Base-by-base conservation (phyloP, 73 alveolate species). In the Paramecium pentaurelia region DNA sequence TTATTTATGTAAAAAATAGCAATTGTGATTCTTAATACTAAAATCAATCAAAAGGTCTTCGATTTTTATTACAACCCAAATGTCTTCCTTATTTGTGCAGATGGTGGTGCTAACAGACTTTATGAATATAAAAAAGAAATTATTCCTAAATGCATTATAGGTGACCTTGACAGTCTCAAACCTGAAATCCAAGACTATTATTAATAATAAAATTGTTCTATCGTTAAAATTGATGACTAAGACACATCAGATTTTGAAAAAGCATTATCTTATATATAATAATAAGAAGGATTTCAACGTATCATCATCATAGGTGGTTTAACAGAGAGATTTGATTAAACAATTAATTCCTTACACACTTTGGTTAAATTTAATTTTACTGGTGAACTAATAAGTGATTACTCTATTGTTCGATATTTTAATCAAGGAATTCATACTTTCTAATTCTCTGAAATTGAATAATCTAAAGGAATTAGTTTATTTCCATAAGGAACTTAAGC, bases 221-320 rank as follows among this genome's bases (percentile, higher is more conserved):
- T 80, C 10, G 22, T 42, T 80, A 20, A 80, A 28, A 12, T 45
- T 8, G 28, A 40, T 22, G 91, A 80, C 30, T 80, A 80, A 22
- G 91, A 80, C 20, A 42, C 71, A 1, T 32, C 91, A 40, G 91
- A 80, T 80, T 80, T 80, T 42, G 91, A 80, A 37, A 80, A 80
- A 49, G 75, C 91, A 11, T 11, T 80, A 20, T 11, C 12, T 2
- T 18, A 25, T 42, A 9, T 25, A 25, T 42, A 80, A 45, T 32
- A 80, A 25, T 22, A 0, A 80, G 45, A 7, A 1, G 70, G 22
- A 16, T n/a, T 18, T 18, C 10, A 80, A 1, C 45, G 9, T 1
- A 36, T 80, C 42, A 44, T 80, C 25, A 47, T 80, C 27, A 44
- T 80, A 40, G 91, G 91, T 10, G 91, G 91, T 2, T 80, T 80